A percentile compares a stretch with the other conserved stretches of the same genome.
These are phyloP conservation scores for Chaetoceros muelleri DNA, from an alignment of 108 stramenopile species.

Conservation along the genomic window DNA sequence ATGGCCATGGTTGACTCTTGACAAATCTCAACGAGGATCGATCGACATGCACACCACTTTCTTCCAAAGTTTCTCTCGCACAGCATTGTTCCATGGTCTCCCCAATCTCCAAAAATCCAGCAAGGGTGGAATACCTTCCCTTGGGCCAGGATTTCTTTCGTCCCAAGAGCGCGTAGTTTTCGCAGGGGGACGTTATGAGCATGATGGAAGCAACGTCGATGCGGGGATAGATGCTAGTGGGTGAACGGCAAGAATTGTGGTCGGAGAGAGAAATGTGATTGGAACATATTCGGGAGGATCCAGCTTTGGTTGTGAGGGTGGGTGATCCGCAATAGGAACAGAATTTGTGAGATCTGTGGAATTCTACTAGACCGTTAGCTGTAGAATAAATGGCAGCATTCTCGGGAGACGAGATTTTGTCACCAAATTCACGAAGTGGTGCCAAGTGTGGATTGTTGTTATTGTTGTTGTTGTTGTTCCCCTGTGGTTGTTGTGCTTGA, in stretches of 20 bases:
- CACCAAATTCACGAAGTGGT: conserved; percentile 11
- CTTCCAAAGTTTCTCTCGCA: conserved; percentile 14
- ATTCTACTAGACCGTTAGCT: conserved; percentile 18
- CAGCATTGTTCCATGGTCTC: conserved; percentile 23
- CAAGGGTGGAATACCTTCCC: conserved; percentile 19
- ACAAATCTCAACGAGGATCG: conserved; percentile 6
- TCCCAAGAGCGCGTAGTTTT: conserved; percentile 16
- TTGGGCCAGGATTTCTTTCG: conserved; percentile 15
- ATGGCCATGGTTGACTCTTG: conserved; percentile 22
- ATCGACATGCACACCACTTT: conserved; percentile 17
- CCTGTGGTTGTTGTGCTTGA: too few relatives aligned
- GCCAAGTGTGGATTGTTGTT: too few relatives aligned
- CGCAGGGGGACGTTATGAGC: conserved; percentile 16
- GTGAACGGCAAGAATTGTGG: background rate
- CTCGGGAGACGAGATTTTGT: background rate
- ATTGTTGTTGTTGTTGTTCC: too few relatives aligned
- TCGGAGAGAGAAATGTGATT: background rate
- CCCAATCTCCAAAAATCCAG: conserved; percentile 21
- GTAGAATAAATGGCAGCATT: conserved; percentile 18
- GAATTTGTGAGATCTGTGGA: conserved; percentile 14
- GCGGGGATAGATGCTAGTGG: conserved; percentile 13
- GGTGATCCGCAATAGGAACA: conserved; percentile 13
- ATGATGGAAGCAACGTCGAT: conserved; percentile 21
- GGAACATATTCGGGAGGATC: conserved; percentile 11
- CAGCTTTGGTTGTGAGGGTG: conserved; percentile 12